Percentiles rank a stretch among this genome's conserved stretches.
Evolutionary conservation across 2,329 filamentous ascomycete genomes (phyloP).

Genomic region (Aspergillus pseudotamarii): DNA sequence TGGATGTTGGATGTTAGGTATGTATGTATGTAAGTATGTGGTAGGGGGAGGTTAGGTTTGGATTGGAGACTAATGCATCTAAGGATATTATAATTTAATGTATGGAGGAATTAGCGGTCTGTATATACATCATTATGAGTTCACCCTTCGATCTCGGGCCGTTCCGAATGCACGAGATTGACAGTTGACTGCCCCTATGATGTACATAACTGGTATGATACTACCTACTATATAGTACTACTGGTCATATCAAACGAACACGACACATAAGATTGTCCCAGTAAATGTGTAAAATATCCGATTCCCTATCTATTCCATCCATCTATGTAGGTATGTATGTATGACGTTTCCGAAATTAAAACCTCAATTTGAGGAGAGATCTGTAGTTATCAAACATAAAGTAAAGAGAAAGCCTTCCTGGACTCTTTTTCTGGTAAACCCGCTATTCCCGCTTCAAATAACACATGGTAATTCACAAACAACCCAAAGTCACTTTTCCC

Average conservation of each 20-base stretch:
- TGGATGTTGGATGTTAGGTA: too few species aligned
- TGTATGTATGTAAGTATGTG: too few species aligned
- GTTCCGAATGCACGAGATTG: neutral
- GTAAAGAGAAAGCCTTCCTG: neutral
- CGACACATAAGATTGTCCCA: neutral
- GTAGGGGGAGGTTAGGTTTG: too few species aligned
- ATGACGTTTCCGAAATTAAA: slow-evolving; percentile 3
- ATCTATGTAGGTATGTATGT: neutral
- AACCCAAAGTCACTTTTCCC: slow-evolving; percentile 11
- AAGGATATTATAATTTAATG: neutral
- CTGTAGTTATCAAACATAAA: slow-evolving; percentile 1
- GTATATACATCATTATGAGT: neutral
- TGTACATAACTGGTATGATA: too few species aligned
- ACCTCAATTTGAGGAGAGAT: neutral
- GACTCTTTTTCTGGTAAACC: slow-evolving; percentile 14
- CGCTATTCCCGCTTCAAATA: slow-evolving; percentile 25
- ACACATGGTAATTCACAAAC: slow-evolving; percentile 14
- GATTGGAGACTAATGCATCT: too few species aligned
- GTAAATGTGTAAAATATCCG: neutral
- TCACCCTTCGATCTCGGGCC: neutral
- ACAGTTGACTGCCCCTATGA: too few species aligned
- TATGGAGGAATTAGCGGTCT: too few species aligned
- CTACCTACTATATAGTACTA: too few species aligned
- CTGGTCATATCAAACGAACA: neutral
- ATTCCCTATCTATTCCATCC: neutral